A percentile compares a stretch with the other conserved stretches of the same genome.
Conservation (phyloP, 352 stramenopile species). For the Phytopythium ostracodes region DNA sequence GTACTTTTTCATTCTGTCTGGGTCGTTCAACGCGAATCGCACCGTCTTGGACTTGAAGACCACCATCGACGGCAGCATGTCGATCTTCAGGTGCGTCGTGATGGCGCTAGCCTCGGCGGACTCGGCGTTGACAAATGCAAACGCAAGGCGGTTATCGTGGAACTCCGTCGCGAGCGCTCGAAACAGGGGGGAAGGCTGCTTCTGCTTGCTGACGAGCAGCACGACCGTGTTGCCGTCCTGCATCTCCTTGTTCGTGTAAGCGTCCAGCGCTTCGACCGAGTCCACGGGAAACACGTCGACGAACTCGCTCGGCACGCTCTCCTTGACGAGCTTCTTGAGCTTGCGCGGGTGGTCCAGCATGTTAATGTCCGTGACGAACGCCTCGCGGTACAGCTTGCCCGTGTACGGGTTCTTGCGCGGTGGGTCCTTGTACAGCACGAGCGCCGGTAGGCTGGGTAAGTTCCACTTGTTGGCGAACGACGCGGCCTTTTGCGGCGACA, state of each 20-base stretch:
- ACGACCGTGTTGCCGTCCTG: slow-evolving; percentile 25
- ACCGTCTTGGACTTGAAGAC: slow-evolving; percentile 37
- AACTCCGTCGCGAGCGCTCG: slow-evolving; percentile 61
- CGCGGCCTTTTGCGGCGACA: slow-evolving; percentile 23
- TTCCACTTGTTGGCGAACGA: slow-evolving; percentile 53
- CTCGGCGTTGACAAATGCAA: slow-evolving; percentile 47
- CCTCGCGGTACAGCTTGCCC: slow-evolving; percentile 50
- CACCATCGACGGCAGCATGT: slow-evolving; percentile 42
- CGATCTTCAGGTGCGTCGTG: slow-evolving; percentile 24
- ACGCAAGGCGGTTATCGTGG: slow-evolving; percentile 33
- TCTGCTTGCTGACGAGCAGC: slow-evolving; percentile 64
- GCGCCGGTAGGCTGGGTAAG: slow-evolving; percentile 33
- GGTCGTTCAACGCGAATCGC: slow-evolving; percentile 17
- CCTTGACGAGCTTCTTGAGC: slow-evolving; percentile 58
- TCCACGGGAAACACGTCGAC: slow-evolving; percentile 28
- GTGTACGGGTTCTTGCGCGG: slow-evolving; percentile 78
- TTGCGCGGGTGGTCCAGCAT: slow-evolving; percentile 44
- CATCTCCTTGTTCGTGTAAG: slow-evolving; percentile 14
- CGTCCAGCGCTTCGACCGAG: slow-evolving; percentile 14
- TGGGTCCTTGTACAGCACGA: slow-evolving; percentile 56
- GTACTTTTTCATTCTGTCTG: slow-evolving; percentile 53
- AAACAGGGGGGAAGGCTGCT: slow-evolving; percentile 52
- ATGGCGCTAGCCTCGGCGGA: slow-evolving; percentile 27
- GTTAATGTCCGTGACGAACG: slow-evolving; percentile 22
- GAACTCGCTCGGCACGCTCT: slow-evolving; percentile 51